phyloP scores from a whole-genome alignment of 495 filamentous ascomycete species.

The Alectoria sarmentosa region DNA sequence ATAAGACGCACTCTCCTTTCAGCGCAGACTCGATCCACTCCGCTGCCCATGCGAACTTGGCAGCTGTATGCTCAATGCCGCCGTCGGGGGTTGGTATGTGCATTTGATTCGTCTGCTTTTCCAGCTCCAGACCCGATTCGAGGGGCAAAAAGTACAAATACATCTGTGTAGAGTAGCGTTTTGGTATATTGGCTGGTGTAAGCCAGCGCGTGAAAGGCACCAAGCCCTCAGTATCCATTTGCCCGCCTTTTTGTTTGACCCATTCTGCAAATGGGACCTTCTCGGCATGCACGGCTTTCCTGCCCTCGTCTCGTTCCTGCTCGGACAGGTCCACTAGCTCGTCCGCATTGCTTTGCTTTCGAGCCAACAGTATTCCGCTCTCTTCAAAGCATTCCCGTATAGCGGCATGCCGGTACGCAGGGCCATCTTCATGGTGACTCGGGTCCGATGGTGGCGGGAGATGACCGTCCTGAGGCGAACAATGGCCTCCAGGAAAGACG shows the following conservation, averaged over 20 bases:
- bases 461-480: slow-evolving; percentile 59
- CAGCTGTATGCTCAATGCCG: slow-evolving; percentile 76
- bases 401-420: slow-evolving; percentile 67
- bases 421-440: slow-evolving; percentile 57
- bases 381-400: slow-evolving; percentile 94
- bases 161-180: slow-evolving; percentile 89
- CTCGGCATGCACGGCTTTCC: slow-evolving; percentile 58
- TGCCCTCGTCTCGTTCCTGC: slow-evolving; percentile 53
- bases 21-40: slow-evolving; percentile 61
- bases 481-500: slow-evolving; percentile 92
- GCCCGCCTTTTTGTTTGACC: slow-evolving; percentile 53
- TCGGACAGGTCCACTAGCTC: slow-evolving; percentile 41
- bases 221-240: slow-evolving; percentile 60
- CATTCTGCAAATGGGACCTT: slow-evolving; percentile 58
- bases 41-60: slow-evolving; percentile 61
- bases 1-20: slow-evolving; percentile 67
- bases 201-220: slow-evolving; percentile 89
- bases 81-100: slow-evolving; percentile 70
- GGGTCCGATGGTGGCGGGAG: slow-evolving; percentile 37
- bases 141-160: slow-evolving; percentile 91
- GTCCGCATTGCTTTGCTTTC: slow-evolving; percentile 33
- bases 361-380: slow-evolving; percentile 79
- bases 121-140: slow-evolving; percentile 21
- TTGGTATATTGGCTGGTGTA: slow-evolving; percentile 63
- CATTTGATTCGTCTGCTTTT: slow-evolving; percentile 31